Conservation (phyloP, 2,329 filamentous ascomycete genomes). For the Pseudopithomyces maydicus region DNA sequence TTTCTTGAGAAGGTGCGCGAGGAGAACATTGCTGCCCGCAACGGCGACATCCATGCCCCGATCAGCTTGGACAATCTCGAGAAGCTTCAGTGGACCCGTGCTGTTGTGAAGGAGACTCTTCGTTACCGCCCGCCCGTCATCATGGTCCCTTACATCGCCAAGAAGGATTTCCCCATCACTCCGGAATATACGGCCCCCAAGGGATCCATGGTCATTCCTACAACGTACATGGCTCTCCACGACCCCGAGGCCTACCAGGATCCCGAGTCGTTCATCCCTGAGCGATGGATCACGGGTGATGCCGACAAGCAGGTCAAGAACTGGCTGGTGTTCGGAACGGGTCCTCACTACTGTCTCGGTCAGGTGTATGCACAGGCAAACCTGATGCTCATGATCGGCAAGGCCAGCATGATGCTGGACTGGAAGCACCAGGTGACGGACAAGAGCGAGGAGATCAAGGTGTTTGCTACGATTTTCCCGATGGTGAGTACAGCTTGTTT, state of each 20-base stretch:
- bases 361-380: constrained; percentile 91
- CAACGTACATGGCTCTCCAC: constrained; percentile 86
- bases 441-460: constrained; percentile 90
- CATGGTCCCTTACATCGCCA: constrained; percentile 94
- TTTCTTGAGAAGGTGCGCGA: constrained; percentile 87
- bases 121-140: constrained; percentile 95
- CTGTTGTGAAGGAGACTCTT: constrained; percentile 70
- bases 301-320: constrained; percentile 94
- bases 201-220: constrained; percentile 92
- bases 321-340: constrained; percentile 93
- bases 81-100: constrained; percentile 85
- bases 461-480: constrained; percentile 98
- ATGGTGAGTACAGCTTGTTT: constrained; percentile 65
- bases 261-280: constrained; percentile 69
- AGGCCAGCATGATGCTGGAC: constrained; percentile 83
- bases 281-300: constrained; percentile 75
- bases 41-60: constrained; percentile 72
- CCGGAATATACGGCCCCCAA: constrained; percentile 90
- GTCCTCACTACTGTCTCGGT: constrained; percentile 94
- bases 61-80: constrained; percentile 87
- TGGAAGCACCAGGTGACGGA: constrained; percentile 90
- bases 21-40: constrained; percentile 80
- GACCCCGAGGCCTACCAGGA: constrained; percentile 92
- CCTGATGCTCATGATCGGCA: constrained; percentile 86
- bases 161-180: constrained; percentile 93